These are phyloP conservation scores for Acephala macrosclerotiorum DNA, from an alignment of 2,329 filamentous ascomycete genomes.

Conservation along the genomic window DNA sequence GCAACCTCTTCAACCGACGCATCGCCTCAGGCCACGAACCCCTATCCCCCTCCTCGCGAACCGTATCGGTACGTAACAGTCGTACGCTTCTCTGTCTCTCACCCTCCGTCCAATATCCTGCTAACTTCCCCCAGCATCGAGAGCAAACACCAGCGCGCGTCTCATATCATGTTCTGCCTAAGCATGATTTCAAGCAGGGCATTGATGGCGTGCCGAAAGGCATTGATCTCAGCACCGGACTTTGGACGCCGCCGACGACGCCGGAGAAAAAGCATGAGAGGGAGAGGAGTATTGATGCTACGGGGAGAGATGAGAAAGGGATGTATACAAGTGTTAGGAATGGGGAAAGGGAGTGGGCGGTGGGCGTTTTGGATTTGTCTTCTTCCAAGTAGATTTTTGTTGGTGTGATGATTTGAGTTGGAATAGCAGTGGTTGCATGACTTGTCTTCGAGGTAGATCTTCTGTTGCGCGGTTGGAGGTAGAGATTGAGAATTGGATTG, in stretches of 20 bases:
- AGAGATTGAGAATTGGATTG: neutral
- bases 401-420: too few species aligned
- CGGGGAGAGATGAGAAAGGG: neutral
- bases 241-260: neutral
- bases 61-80: neutral
- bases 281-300: neutral
- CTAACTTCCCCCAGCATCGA: neutral
- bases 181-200: neutral
- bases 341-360: neutral
- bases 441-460: too few species aligned
- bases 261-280: neutral
- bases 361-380: neutral
- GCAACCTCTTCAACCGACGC: slow-evolving; percentile 11
- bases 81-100: neutral
- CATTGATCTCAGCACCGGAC: neutral
- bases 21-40: slow-evolving; percentile 15
- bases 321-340: neutral
- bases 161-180: neutral
- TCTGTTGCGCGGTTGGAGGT: too few species aligned
- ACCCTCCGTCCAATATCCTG: neutral
- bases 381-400: neutral
- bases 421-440: too few species aligned
- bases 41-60: slow-evolving; percentile 1
- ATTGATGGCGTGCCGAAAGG: neutral
- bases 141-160: neutral